These are phyloP conservation scores for Trichodelitschia bisporula DNA, from an alignment of 495 filamentous ascomycete genomes.

Conservation along the genomic window DNA sequence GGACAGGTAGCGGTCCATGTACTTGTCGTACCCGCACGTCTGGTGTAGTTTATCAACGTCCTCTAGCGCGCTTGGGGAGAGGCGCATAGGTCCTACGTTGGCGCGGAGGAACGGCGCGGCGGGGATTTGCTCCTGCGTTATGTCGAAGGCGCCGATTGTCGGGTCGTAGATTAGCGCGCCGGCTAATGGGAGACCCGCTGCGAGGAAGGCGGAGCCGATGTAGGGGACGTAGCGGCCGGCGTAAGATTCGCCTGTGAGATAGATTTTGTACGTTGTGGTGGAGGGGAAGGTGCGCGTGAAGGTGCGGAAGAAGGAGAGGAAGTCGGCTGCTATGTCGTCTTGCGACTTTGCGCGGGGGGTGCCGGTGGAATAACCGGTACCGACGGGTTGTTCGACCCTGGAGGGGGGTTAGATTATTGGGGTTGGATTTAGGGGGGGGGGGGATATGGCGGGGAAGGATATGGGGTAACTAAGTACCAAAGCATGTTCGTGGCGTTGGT, in stretches of 20 bases:
- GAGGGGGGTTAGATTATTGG: no score
- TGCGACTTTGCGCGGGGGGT: not conserved
- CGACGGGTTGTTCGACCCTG: not conserved
- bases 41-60: no score
- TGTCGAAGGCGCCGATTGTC: constrained; percentile 1
- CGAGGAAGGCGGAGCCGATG: no score
- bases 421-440: no score
- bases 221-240: constrained; percentile 63
- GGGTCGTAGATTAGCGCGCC: constrained; percentile 5
- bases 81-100: no score
- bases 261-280: constrained; percentile 31
- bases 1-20: not conserved
- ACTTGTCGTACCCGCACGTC: not conserved
- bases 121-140: constrained; percentile 12
- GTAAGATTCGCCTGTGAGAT: no score
- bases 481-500: constrained; percentile 52
- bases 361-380: not conserved
- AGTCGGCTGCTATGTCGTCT: not conserved
- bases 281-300: constrained; percentile 12
- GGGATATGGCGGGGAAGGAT: not conserved
- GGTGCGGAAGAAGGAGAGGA: not conserved
- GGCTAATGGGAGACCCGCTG: no score
- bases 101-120: constrained; percentile 25
- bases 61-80: no score
- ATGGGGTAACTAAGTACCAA: constrained; percentile 18